Evolutionary conservation across 352 stramenopile genomes (phyloP).

Genomic region (Discostella stelligera): DNA sequence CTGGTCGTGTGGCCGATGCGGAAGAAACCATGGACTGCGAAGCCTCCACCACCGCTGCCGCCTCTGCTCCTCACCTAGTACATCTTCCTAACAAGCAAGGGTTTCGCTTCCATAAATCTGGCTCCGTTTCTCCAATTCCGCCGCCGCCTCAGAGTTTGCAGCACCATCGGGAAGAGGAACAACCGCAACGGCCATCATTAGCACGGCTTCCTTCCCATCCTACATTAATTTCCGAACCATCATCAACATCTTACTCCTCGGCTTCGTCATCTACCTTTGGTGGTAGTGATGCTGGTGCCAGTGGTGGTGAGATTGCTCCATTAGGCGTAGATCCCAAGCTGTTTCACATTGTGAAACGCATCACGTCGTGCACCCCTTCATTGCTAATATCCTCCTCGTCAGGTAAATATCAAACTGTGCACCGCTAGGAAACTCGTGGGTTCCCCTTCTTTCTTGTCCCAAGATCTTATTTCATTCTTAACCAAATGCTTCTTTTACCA

Average conservation of each 20-base stretch:
- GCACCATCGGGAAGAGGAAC: background rate
- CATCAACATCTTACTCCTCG: background rate
- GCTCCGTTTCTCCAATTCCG: constrained; percentile 35
- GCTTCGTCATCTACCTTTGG: background rate
- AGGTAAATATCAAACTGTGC: background rate
- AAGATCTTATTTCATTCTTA: background rate
- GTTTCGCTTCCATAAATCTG: constrained; percentile 48
- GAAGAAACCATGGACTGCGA: background rate
- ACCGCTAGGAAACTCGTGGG: no score
- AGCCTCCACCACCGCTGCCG: background rate
- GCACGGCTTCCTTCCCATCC: constrained; percentile 6
- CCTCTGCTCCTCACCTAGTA: background rate
- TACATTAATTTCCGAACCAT: constrained; percentile 13
- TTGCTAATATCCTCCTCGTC: constrained; percentile 10
- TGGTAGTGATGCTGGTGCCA: background rate
- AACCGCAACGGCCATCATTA: background rate
- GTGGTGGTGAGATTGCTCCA: background rate
- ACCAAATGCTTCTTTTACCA: background rate
- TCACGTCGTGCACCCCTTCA: constrained; percentile 31
- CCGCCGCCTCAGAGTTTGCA: background rate
- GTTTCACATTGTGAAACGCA: constrained; percentile 41
- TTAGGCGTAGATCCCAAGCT: constrained; percentile 44
- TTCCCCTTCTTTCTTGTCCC: background rate
- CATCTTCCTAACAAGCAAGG: constrained; percentile 25
- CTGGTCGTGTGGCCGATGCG: no score